A percentile compares a stretch with the other conserved stretches of the same genome.
Evolutionary conservation across 257 asterid species (phyloP).

Genomic region (Datura wrightii): DNA sequence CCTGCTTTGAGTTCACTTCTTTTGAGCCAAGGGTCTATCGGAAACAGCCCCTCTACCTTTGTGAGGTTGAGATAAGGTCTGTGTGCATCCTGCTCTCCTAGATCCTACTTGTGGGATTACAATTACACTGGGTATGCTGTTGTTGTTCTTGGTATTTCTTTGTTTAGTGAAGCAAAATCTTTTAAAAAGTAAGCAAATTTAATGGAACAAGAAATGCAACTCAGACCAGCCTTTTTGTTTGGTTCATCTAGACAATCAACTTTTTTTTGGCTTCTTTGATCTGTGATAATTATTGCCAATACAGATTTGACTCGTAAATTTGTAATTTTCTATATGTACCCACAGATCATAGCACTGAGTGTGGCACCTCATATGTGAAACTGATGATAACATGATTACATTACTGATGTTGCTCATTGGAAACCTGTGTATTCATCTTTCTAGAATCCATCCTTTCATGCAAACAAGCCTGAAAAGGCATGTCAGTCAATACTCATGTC

Average conservation of each 20-base stretch:
- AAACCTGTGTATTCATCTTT: neutral
- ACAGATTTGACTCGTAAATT: neutral
- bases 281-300: conserved; percentile 4
- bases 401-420: conserved; percentile 14
- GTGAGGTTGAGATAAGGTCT: too few relatives aligned
- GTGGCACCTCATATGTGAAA: neutral
- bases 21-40: too few relatives aligned
- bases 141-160: too few relatives aligned
- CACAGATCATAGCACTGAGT: conserved; percentile 3
- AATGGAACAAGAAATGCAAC: neutral
- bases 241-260: neutral
- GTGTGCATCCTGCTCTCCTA: too few relatives aligned
- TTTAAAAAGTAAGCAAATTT: neutral
- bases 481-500: conserved; percentile 16
- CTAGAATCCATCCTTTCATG: conserved; percentile 23
- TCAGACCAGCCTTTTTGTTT: neutral
- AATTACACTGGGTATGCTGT: too few relatives aligned
- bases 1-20: too few relatives aligned
- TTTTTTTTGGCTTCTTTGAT: conserved; percentile 7
- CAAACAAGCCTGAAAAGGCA: conserved; percentile 18
- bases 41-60: too few relatives aligned
- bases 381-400: neutral
- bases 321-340: neutral
- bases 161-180: neutral
- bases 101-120: too few relatives aligned